These are phyloP conservation scores for Musa schizocarpa DNA, from an alignment of 176 grass and related monocot genomes.

Conservation along the genomic window DNA sequence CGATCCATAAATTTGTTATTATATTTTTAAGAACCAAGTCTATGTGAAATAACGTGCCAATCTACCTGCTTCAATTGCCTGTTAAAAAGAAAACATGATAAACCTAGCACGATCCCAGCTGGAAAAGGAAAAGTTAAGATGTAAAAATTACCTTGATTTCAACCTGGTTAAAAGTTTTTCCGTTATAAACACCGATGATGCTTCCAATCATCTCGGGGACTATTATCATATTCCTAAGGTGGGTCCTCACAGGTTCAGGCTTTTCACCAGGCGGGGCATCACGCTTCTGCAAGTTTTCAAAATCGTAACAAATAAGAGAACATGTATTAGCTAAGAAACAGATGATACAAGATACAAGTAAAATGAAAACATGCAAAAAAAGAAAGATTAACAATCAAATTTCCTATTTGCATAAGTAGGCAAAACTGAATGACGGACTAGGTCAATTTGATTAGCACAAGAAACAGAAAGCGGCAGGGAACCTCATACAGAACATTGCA, in stretches of 20 bases:
- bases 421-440: background rate
- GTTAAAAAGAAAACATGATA: background rate
- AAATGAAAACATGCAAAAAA: background rate
- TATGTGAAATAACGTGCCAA: too few species aligned
- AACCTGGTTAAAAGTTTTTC: slow-evolving; percentile 16
- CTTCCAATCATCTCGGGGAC: slow-evolving; percentile 14
- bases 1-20: too few species aligned
- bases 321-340: background rate
- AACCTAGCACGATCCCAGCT: background rate
- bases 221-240: slow-evolving; percentile 16
- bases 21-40: too few species aligned
- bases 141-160: slow-evolving; percentile 6
- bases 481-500: background rate
- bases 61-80: too few species aligned
- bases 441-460: background rate
- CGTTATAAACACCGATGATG: slow-evolving; percentile 12
- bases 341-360: background rate
- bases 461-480: background rate
- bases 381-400: background rate
- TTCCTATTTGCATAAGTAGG: background rate
- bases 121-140: background rate
- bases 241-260: slow-evolving; percentile 16
- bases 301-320: background rate
- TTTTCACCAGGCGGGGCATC: slow-evolving; percentile 14
- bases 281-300: slow-evolving; percentile 2